Percentiles rank a stretch among this genome's conserved stretches.
These are phyloP conservation scores for Incumbomyces delicatus DNA, from an alignment of 2,329 filamentous ascomycete genomes.

Conservation along the genomic window DNA sequence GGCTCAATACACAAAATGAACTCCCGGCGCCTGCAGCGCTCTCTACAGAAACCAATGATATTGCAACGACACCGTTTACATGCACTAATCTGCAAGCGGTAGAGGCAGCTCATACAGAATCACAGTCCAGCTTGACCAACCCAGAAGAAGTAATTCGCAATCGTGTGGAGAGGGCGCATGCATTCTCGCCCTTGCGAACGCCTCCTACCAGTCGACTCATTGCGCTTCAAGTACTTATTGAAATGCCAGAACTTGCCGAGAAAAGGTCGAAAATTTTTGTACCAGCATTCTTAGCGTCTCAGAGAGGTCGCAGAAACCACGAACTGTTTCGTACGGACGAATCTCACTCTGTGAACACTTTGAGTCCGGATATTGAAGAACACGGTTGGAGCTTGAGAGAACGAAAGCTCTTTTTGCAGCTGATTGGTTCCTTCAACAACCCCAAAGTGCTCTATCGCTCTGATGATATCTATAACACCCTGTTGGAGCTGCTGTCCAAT, in stretches of 20 bases:
- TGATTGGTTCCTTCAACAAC: conserved; percentile 81
- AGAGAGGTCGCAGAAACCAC: conserved; percentile 22
- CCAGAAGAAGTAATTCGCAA: not conserved
- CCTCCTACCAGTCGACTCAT: conserved; percentile 55
- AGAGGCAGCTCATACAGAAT: not conserved
- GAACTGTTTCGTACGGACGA: conserved; percentile 4
- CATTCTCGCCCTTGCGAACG: conserved; percentile 5
- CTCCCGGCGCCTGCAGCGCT: not conserved
- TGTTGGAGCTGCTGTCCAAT: conserved; percentile 69
- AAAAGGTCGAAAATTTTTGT: conserved; percentile 76
- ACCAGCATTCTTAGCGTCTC: conserved; percentile 72
- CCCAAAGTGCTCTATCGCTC: conserved; percentile 73
- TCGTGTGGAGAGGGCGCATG: conserved; percentile 44
- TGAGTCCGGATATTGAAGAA: conserved; percentile 20
- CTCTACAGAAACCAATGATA: not conserved
- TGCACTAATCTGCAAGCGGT: conserved; percentile 65
- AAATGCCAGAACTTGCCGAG: conserved; percentile 68
- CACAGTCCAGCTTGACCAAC: not conserved
- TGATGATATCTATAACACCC: conserved; percentile 62
- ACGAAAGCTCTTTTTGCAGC: conserved; percentile 67
- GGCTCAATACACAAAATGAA: conserved; percentile 44
- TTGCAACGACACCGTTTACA: conserved; percentile 63
- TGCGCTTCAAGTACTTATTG: conserved; percentile 67
- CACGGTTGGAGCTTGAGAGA: conserved; percentile 49
- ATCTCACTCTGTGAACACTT: conserved; percentile 15